Conservation (phyloP, 2,329 filamentous ascomycete species). For the Cryphonectria carpinicola region DNA sequence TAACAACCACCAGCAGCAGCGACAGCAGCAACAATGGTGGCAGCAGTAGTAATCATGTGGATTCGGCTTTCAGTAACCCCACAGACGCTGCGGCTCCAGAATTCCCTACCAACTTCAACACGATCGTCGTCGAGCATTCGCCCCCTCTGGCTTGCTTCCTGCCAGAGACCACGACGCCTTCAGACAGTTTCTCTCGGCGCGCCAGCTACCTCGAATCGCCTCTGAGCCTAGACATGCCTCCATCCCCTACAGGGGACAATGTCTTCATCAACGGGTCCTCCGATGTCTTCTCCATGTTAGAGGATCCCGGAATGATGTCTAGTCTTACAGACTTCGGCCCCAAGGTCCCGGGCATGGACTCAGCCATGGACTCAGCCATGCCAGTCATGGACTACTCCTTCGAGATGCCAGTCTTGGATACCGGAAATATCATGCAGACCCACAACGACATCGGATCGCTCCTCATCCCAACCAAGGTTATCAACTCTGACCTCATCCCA, state of each 20-base stretch:
- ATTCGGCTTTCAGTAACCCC: neutral
- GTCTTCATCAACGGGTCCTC: neutral
- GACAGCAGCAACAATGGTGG: neutral
- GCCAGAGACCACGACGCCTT: conserved; percentile 1
- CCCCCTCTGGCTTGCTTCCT: neutral
- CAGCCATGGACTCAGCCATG: conserved; percentile 12
- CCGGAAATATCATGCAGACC: neutral
- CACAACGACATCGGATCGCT: conserved; percentile 2
- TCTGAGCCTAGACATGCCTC: neutral
- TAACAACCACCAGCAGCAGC: neutral
- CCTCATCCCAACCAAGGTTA: neutral
- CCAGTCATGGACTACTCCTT: conserved; percentile 7
- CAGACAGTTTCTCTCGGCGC: conserved; percentile 3
- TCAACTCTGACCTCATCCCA: neutral
- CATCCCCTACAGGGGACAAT: neutral
- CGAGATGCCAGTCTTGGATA: neutral
- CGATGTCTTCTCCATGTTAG: conserved; percentile 11
- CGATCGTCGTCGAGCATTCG: conserved; percentile 2
- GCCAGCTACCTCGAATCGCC: conserved; percentile 6
- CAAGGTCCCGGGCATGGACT: neutral
- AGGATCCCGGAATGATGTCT: conserved; percentile 1
- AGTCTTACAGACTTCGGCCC: conserved; percentile 1
- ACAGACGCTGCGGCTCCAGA: neutral
- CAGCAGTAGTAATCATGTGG: neutral
- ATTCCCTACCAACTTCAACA: neutral